These are phyloP conservation scores for Dendryphion nanum DNA, from an alignment of 2,329 filamentous ascomycete species.

Conservation along the genomic window DNA sequence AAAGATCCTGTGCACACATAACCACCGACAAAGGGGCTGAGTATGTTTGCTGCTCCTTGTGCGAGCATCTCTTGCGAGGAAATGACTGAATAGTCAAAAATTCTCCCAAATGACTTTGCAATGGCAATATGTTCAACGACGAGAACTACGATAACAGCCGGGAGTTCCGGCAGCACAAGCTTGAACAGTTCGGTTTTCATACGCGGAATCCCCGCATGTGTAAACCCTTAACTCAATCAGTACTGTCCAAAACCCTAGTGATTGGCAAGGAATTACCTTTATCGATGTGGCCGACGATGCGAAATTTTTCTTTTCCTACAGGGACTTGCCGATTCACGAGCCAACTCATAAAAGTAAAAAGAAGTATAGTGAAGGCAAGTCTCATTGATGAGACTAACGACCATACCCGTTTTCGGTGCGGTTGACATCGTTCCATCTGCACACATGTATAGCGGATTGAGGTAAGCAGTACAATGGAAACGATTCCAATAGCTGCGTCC, in stretches of 20 bases:
- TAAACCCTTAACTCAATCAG: constrained; percentile 60
- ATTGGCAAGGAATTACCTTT: constrained; percentile 54
- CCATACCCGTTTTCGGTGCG: constrained; percentile 66
- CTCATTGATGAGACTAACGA: constrained; percentile 88
- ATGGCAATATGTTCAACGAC: constrained; percentile 95
- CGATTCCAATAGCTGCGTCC: constrained; percentile 89
- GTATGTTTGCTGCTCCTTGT: constrained; percentile 81
- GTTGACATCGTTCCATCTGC: constrained; percentile 64
- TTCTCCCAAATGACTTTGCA: constrained; percentile 86
- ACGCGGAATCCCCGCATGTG: constrained; percentile 68
- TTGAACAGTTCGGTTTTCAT: constrained; percentile 65
- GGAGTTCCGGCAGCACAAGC: constrained; percentile 68
- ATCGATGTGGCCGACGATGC: constrained; percentile 72
- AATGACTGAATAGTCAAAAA: constrained; percentile 91
- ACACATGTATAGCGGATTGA: constrained; percentile 55
- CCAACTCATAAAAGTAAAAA: constrained; percentile 88
- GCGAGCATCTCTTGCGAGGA: constrained; percentile 92
- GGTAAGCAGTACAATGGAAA: constrained; percentile 76
- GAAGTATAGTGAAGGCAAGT: constrained; percentile 81
- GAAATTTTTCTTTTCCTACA: constrained; percentile 53
- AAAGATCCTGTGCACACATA: constrained; percentile 93
- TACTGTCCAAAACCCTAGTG: background rate
- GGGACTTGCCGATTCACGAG: constrained; percentile 60
- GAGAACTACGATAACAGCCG: constrained; percentile 81
- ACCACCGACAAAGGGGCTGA: constrained; percentile 83